A percentile compares a stretch with the other conserved stretches of the same genome.
Evolutionary conservation across 495 filamentous ascomycete species (phyloP).

Genomic region (Umbilicaria muhlenbergii): DNA sequence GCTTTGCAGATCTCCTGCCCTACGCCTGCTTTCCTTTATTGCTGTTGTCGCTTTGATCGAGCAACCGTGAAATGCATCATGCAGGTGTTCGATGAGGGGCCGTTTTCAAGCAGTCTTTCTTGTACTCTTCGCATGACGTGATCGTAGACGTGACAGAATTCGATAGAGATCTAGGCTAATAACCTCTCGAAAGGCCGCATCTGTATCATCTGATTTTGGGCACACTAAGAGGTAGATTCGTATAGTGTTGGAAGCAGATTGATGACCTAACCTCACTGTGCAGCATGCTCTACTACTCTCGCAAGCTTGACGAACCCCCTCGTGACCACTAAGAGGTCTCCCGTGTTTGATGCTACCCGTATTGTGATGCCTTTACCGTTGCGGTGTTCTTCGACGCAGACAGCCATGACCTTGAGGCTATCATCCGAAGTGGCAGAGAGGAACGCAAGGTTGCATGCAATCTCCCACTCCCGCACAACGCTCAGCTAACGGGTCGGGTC

Average conservation of each 20-base stretch:
- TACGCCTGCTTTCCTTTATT: conserved; percentile 1
- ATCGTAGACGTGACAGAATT: conserved; percentile 17
- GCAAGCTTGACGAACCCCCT: conserved; percentile 13
- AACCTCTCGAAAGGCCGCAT: conserved; percentile 11
- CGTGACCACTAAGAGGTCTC: conserved; percentile 8
- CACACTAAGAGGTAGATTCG: conserved; percentile 7
- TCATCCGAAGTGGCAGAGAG: conserved; percentile 7
- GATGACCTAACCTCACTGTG: conserved; percentile 13
- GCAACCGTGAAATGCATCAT: conserved; percentile 7
- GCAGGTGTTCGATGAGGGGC: conserved; percentile 6
- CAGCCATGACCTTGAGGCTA: conserved; percentile 9
- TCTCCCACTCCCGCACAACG: no score
- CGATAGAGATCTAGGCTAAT: conserved; percentile 13
- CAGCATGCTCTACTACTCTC: conserved; percentile 11
- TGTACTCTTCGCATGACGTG: conserved; percentile 14
- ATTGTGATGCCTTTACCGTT: conserved; percentile 14
- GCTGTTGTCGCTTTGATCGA: conserved; percentile 6
- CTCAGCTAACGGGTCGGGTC: no score
- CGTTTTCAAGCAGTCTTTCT: conserved; percentile 6
- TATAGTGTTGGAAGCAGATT: conserved; percentile 5
- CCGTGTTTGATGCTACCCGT: conserved; percentile 6
- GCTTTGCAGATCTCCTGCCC: conserved; percentile 2
- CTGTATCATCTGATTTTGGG: conserved; percentile 8
- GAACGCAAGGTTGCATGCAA: conserved; percentile 8
- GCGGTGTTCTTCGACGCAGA: conserved; percentile 18